Conservation (phyloP, 306 rosid genomes). For the Glycine latifolia region DNA sequence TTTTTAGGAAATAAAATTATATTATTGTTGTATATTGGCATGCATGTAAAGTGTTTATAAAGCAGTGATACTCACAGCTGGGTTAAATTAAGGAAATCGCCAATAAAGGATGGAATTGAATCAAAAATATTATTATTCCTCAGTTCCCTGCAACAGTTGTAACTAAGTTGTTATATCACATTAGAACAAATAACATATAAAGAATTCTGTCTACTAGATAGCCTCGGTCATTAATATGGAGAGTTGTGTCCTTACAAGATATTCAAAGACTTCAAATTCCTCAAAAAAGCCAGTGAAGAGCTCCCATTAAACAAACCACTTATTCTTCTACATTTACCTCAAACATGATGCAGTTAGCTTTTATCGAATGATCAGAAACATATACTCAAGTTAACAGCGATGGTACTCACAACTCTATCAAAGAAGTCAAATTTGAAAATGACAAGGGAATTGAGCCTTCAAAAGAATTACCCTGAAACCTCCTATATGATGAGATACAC, state of each 20-base stretch:
- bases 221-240: constrained; percentile 11
- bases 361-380: not conserved
- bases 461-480: constrained; percentile 85
- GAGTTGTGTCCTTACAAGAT: constrained; percentile 57
- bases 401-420: constrained; percentile 68
- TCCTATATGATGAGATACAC: constrained; percentile 55
- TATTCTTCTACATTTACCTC: constrained; percentile 57
- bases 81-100: constrained; percentile 42
- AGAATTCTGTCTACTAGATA: constrained; percentile 5
- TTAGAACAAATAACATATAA: constrained; percentile 4
- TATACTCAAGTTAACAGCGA: constrained; percentile 15
- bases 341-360: constrained; percentile 45
- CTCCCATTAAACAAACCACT: constrained; percentile 69
- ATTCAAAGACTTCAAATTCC: constrained; percentile 67
- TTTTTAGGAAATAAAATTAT: not conserved
- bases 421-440: constrained; percentile 72
- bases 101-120: constrained; percentile 71
- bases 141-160: constrained; percentile 60
- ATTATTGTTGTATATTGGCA: not conserved
- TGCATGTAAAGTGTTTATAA: not conserved
- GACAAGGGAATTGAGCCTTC: constrained; percentile 69
- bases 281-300: constrained; percentile 70
- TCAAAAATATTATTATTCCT: constrained; percentile 72
- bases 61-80: not conserved
- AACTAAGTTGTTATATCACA: constrained; percentile 12